Conservation (phyloP, 2,329 filamentous ascomycete species). For the Emydomyces testavorans region DNA sequence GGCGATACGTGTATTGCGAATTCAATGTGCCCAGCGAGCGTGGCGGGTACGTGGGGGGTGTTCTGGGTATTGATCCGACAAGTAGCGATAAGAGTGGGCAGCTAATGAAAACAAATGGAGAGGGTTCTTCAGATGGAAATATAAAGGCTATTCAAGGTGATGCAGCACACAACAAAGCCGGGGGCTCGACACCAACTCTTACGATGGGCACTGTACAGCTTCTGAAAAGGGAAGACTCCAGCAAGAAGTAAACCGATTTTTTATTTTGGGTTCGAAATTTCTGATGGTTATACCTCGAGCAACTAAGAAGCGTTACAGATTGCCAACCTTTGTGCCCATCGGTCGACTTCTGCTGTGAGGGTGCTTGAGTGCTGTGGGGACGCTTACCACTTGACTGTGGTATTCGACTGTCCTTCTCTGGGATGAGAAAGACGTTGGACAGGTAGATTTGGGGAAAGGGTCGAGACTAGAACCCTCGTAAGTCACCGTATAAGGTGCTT, state of each 20-base stretch:
- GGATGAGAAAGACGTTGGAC: too few relatives aligned
- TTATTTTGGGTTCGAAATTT: background rate
- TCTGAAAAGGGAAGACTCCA: slow-evolving; percentile 34
- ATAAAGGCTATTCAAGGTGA: slow-evolving; percentile 16
- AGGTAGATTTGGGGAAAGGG: too few relatives aligned
- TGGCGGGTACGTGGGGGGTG: slow-evolving; percentile 59
- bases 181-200: slow-evolving; percentile 22
- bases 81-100: slow-evolving; percentile 43
- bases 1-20: slow-evolving; percentile 90
- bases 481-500: too few relatives aligned
- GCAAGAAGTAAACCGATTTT: background rate
- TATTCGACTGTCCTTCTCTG: too few relatives aligned
- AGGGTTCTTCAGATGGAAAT: background rate
- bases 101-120: slow-evolving; percentile 24
- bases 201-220: slow-evolving; percentile 37
- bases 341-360: too few relatives aligned
- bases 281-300: too few relatives aligned
- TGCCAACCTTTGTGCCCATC: too few relatives aligned
- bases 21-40: slow-evolving; percentile 94
- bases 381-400: too few relatives aligned
- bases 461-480: too few relatives aligned
- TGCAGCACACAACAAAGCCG: slow-evolving; percentile 20
- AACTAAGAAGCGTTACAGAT: too few relatives aligned
- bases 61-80: slow-evolving; percentile 52
- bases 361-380: too few relatives aligned